These are phyloP conservation scores for Aspergillus baeticus DNA, from an alignment of 495 filamentous ascomycete genomes.

Conservation along the genomic window DNA sequence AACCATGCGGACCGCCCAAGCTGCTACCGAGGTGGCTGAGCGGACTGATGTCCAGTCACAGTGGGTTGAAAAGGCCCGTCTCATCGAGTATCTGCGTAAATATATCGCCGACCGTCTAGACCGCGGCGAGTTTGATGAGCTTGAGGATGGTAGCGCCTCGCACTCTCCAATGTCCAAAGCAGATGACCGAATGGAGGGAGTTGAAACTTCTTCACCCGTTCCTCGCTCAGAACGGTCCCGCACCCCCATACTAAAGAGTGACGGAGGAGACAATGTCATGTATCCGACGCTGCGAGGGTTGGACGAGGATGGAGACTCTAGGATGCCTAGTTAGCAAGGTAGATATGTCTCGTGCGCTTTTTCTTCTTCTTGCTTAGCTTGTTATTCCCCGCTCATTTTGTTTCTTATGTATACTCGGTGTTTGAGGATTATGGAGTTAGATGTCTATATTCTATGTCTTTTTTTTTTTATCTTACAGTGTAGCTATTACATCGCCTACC, in stretches of 20 bases:
- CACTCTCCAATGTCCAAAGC: slow-evolving; percentile 21
- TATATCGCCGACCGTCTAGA: slow-evolving; percentile 66
- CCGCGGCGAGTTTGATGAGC: slow-evolving; percentile 58
- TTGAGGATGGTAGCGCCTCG: slow-evolving; percentile 8
- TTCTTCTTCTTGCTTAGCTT: slow-evolving; percentile 14
- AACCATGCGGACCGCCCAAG: slow-evolving; percentile 42
- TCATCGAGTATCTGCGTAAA: slow-evolving; percentile 71
- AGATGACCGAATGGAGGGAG: slow-evolving; percentile 43
- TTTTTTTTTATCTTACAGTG: slow-evolving; percentile 9
- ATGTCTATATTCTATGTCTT: slow-evolving; percentile 19
- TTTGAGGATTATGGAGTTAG: slow-evolving; percentile 8
- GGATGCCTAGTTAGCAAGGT: slow-evolving; percentile 32
- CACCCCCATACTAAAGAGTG: slow-evolving; percentile 25
- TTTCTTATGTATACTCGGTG: slow-evolving; percentile 7
- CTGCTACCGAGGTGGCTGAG: slow-evolving; percentile 46
- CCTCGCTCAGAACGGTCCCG: slow-evolving; percentile 12
- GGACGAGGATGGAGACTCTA: slow-evolving; percentile 43
- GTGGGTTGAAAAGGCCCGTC: slow-evolving; percentile 82
- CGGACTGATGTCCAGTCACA: slow-evolving; percentile 70
- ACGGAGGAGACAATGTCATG: slow-evolving; percentile 30
- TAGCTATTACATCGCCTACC: no score
- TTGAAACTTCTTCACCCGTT: slow-evolving; percentile 27
- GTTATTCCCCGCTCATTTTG: slow-evolving; percentile 11
- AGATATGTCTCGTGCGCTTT: slow-evolving; percentile 1
- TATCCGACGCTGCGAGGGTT: slow-evolving; percentile 48